phyloP scores from a whole-genome alignment of 129 eudicot species.

The Saposhnikovia divaricata region DNA sequence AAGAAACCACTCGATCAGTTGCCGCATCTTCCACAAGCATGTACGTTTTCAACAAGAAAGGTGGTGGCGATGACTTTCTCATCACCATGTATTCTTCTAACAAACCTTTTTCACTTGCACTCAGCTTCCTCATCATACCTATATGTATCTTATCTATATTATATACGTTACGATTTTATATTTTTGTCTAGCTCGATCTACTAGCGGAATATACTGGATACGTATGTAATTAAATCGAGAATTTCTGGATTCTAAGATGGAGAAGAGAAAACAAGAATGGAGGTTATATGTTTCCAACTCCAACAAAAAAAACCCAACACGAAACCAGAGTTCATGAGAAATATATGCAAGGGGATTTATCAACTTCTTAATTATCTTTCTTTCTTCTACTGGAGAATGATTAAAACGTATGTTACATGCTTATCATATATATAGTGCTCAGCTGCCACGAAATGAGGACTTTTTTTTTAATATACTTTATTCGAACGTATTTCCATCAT shows the following conservation, averaged over 20 bases:
- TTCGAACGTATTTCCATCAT: neutral
- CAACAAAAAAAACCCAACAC: conserved; percentile 90
- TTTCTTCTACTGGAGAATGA: neutral
- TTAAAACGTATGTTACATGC: conserved; percentile 25
- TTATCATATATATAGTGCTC: neutral
- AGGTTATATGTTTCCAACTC: conserved; percentile 89
- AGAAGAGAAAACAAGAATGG: conserved; percentile 72
- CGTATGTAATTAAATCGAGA: neutral
- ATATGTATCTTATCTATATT: neutral
- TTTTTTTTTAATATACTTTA: neutral
- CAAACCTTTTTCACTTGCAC: conserved; percentile 11
- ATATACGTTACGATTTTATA: neutral
- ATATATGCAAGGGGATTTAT: conserved; percentile 12
- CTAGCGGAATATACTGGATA: neutral
- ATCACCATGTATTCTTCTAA: conserved; percentile 20
- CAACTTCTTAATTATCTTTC: neutral
- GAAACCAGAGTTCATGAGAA: conserved; percentile 71
- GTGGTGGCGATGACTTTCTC: conserved; percentile 61
- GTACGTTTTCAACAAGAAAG: conserved; percentile 79
- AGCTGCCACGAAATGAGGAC: neutral
- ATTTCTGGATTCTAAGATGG: neutral
- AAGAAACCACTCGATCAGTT: conserved; percentile 61
- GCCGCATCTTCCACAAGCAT: conserved; percentile 81
- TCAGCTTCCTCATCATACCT: conserved; percentile 1
- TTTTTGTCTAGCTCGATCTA: no score